phyloP scores from a whole-genome alignment of 2,329 filamentous ascomycete genomes.

The Penicillium sumatraense region DNA sequence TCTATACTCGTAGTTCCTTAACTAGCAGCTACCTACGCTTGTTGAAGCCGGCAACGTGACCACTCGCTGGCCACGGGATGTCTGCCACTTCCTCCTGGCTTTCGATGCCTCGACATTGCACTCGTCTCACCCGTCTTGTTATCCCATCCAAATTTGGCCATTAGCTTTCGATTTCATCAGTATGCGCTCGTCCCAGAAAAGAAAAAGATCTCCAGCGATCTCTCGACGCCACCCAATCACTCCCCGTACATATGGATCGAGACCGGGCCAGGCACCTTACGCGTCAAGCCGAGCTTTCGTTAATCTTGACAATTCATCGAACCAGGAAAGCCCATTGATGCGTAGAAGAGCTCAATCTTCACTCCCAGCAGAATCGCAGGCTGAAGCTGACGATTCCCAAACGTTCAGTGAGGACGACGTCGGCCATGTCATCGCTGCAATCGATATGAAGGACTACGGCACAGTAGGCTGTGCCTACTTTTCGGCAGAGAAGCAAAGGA shows the following conservation, averaged over 20 bases:
- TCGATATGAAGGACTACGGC: slow-evolving; percentile 72
- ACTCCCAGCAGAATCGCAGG: slow-evolving; percentile 6
- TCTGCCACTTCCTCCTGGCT: neutral
- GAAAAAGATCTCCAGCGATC: slow-evolving; percentile 14
- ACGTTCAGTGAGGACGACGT: slow-evolving; percentile 54
- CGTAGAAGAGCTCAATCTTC: slow-evolving; percentile 13
- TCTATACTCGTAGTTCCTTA: neutral
- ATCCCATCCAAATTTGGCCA: too few species aligned
- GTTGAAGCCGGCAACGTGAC: slow-evolving; percentile 4
- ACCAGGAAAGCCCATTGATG: slow-evolving; percentile 9
- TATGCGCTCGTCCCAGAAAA: slow-evolving; percentile 21
- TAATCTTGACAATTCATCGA: slow-evolving; percentile 1
- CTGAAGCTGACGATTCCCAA: slow-evolving; percentile 35
- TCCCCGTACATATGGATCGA: slow-evolving; percentile 14
- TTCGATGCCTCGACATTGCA: too few species aligned
- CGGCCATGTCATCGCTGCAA: slow-evolving; percentile 76
- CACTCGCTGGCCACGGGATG: neutral
- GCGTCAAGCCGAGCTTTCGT: slow-evolving; percentile 10
- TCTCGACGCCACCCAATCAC: slow-evolving; percentile 15
- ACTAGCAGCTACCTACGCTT: neutral
- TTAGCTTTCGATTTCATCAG: neutral
- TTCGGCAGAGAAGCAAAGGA: slow-evolving; percentile 67
- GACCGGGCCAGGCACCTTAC: neutral
- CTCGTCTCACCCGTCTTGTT: neutral
- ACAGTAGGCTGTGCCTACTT: slow-evolving; percentile 87